Percentiles rank a stretch among this genome's conserved stretches.
phyloP scores from a whole-genome alignment of 768 basidiomycete species.

The Termitomyces sp. region DNA sequence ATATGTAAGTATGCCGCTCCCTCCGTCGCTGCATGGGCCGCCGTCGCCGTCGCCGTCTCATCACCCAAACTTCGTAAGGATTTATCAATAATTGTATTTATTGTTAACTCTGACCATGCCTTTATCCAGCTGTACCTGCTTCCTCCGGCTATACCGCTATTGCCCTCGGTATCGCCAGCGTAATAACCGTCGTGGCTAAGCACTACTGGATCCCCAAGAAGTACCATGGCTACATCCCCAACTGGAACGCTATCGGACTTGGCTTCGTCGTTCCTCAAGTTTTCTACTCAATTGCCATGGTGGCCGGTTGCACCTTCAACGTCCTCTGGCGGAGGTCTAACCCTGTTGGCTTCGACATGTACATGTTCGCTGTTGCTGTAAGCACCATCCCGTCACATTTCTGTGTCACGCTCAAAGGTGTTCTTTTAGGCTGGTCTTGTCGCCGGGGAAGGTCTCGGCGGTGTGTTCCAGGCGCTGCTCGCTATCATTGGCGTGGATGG shows the following conservation, averaged over 20 bases:
- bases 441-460: constrained; percentile 60
- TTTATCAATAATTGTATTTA: background rate
- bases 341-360: constrained; percentile 48
- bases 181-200: constrained; percentile 43
- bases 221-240: constrained; percentile 48
- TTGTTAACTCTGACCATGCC: background rate
- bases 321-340: constrained; percentile 45
- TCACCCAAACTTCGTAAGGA: constrained; percentile 42
- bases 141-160: constrained; percentile 60
- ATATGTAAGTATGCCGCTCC: constrained; percentile 54
- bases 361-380: constrained; percentile 54
- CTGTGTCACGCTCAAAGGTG: background rate
- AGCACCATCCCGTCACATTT: constrained; percentile 5
- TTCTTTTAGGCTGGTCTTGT: constrained; percentile 40
- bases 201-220: constrained; percentile 46
- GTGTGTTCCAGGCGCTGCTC: constrained; percentile 57
- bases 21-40: constrained; percentile 54
- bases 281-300: constrained; percentile 50
- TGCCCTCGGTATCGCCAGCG: constrained; percentile 43
- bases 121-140: constrained; percentile 40
- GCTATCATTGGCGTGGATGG: constrained; percentile 51
- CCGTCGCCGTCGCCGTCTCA: constrained; percentile 52
- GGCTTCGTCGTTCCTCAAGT: constrained; percentile 53
- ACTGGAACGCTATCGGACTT: constrained; percentile 55
- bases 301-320: constrained; percentile 43